A percentile compares a stretch with the other conserved stretches of the same genome.
Conservation (phyloP, 2,329 filamentous ascomycete genomes). For the Thielaviopsis musarum region DNA sequence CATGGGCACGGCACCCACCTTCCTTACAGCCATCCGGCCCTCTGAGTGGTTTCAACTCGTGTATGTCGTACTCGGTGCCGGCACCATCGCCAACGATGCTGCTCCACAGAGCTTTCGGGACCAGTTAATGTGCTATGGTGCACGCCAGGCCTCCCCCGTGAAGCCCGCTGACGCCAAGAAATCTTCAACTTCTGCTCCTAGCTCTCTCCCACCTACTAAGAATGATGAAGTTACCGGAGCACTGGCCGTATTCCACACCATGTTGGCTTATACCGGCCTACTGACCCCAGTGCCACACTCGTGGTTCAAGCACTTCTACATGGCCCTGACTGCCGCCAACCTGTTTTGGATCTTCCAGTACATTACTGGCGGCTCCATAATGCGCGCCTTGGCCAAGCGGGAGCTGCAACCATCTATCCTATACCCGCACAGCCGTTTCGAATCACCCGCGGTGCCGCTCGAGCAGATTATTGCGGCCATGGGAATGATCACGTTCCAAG, state of each 20-base stretch:
- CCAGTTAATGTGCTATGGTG: slow-evolving; percentile 26
- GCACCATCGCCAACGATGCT: slow-evolving; percentile 6
- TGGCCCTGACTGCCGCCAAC: slow-evolving; percentile 51
- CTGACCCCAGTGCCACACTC: slow-evolving; percentile 57
- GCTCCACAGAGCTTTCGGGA: slow-evolving; percentile 21
- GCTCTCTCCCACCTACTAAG: no score
- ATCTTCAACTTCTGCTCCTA: neutral
- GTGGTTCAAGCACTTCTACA: slow-evolving; percentile 84
- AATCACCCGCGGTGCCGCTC: slow-evolving; percentile 32
- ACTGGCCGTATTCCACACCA: neutral
- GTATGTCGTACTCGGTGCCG: slow-evolving; percentile 6
- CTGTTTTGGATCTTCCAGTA: slow-evolving; percentile 59
- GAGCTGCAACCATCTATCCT: slow-evolving; percentile 15
- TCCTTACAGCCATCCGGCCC: slow-evolving; percentile 7
- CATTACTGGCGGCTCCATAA: slow-evolving; percentile 32
- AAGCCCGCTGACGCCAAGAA: slow-evolving; percentile 10
- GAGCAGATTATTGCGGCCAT: slow-evolving; percentile 50
- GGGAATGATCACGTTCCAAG: slow-evolving; percentile 61
- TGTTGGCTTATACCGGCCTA: slow-evolving; percentile 15
- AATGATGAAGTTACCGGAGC: neutral
- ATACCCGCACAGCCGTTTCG: slow-evolving; percentile 5
- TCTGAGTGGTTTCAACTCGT: slow-evolving; percentile 11
- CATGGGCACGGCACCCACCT: neutral
- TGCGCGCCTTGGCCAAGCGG: slow-evolving; percentile 30
- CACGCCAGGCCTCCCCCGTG: slow-evolving; percentile 34